Percentiles rank a stretch among this genome's conserved stretches.
Evolutionary conservation across 78 protist species (phyloP).

Genomic region (Planoprotostelium fungivorum): DNA sequence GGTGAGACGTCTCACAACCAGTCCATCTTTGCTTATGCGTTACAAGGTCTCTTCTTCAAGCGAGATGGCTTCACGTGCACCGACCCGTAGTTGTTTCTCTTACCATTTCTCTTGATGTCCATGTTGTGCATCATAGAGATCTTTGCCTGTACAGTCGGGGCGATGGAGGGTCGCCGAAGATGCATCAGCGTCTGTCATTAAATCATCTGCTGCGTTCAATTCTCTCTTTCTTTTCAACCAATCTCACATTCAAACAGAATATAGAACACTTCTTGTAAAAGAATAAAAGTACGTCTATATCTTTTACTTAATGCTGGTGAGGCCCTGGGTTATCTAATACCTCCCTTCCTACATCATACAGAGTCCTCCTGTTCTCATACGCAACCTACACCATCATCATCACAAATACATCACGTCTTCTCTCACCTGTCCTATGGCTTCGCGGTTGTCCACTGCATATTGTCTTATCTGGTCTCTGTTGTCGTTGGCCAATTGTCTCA

Average conservation of each 20-base stretch:
- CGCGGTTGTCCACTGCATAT: background rate
- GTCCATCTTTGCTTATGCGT: background rate
- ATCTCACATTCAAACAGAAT: too few species aligned
- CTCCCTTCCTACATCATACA: background rate
- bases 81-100: background rate
- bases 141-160: too few species aligned
- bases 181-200: too few species aligned
- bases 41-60: background rate
- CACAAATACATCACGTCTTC: background rate
- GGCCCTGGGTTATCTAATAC: background rate
- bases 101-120: background rate
- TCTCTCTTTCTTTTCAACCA: too few species aligned
- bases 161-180: too few species aligned
- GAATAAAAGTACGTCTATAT: too few species aligned
- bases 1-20: background rate
- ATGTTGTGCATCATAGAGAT: too few species aligned
- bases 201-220: too few species aligned
- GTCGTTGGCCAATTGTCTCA: background rate
- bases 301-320: background rate
- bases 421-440: background rate
- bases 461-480: background rate
- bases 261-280: too few species aligned
- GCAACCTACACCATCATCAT: background rate
- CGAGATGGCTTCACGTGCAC: background rate
- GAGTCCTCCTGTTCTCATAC: background rate